These are phyloP conservation scores for Botryotinia narcissicola DNA, from an alignment of 2,329 filamentous ascomycete species.

Conservation along the genomic window DNA sequence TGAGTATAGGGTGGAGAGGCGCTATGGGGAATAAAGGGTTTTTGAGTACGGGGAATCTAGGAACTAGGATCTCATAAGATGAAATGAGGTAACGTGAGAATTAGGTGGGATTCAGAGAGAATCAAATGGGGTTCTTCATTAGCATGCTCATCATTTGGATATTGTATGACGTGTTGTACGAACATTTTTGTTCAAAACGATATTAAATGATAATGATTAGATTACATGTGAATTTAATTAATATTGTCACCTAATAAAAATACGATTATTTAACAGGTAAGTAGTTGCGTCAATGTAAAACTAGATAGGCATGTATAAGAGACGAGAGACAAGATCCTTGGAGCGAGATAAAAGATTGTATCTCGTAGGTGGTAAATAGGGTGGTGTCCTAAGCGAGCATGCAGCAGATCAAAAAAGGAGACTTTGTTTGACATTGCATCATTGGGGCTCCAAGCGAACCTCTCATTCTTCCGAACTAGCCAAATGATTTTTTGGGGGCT, in stretches of 20 bases:
- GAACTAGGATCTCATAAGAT: slow-evolving; percentile 43
- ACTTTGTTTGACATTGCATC: neutral
- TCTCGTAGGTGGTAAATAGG: too few relatives aligned
- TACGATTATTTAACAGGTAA: too few relatives aligned
- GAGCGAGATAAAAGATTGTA: too few relatives aligned
- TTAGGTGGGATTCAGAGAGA: too few relatives aligned
- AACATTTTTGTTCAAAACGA: too few relatives aligned
- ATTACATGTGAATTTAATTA: too few relatives aligned
- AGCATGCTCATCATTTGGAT: neutral
- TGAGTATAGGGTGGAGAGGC: slow-evolving; percentile 85
- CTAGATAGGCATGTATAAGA: too few relatives aligned
- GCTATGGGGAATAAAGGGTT: slow-evolving; percentile 87
- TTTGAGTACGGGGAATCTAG: slow-evolving; percentile 81
- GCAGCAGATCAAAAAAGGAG: neutral
- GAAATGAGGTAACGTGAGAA: neutral
- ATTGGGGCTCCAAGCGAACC: neutral
- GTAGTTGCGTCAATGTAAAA: too few relatives aligned
- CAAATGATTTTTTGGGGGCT: too few relatives aligned
- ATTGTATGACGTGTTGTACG: neutral
- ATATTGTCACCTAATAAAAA: too few relatives aligned
- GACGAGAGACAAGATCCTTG: too few relatives aligned
- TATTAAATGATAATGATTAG: too few relatives aligned
- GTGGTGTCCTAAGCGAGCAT: neutral
- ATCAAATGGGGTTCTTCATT: neutral
- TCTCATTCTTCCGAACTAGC: neutral